A percentile compares a stretch with the other conserved stretches of the same genome.
phyloP scores from a whole-genome alignment of 768 basidiomycete genomes.

The Russula compacta region DNA sequence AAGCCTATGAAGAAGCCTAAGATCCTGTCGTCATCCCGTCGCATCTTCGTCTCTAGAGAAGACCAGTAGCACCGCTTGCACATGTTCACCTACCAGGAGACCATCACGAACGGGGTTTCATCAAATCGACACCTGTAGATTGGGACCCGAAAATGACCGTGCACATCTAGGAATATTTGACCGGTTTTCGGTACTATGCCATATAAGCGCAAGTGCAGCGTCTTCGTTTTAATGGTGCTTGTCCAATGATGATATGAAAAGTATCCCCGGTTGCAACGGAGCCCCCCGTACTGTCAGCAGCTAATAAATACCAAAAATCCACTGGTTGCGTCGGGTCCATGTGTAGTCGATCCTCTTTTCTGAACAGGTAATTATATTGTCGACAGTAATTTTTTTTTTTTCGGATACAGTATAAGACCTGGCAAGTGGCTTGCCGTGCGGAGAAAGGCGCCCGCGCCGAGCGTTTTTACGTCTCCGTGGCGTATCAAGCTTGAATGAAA shows the following conservation, averaged over 20 bases:
- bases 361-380: background rate
- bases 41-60: background rate
- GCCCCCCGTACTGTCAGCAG: background rate
- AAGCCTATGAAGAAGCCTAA: background rate
- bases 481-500: no score
- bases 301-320: background rate
- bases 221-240: background rate
- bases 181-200: background rate
- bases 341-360: background rate
- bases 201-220: background rate
- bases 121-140: background rate
- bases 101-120: background rate
- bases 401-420: no score
- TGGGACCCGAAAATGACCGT: background rate
- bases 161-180: no score
- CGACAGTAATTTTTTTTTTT: no score
- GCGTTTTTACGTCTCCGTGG: no score
- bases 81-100: background rate
- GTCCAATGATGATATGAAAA: background rate
- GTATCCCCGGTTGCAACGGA: background rate
- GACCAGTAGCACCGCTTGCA: no score
- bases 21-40: background rate
- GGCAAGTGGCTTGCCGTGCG: no score
- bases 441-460: no score
- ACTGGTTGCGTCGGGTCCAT: background rate